Evolutionary conservation across 2,329 filamentous ascomycete species (phyloP).

Genomic region (Hypoxylon sp.): DNA sequence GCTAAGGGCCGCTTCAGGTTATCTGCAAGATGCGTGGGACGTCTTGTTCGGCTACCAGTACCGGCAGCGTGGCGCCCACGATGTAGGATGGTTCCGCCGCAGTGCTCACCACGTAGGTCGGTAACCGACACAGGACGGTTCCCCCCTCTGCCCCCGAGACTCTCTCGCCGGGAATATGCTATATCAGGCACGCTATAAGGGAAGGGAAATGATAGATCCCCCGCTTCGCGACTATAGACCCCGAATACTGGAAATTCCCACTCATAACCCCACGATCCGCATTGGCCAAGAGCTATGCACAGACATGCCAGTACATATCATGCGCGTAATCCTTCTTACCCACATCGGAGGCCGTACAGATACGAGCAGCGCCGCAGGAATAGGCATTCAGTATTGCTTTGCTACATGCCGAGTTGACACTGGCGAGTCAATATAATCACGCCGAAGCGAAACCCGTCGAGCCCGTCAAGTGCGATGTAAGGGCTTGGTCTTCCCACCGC

Average conservation of each 20-base stretch:
- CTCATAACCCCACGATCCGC: constrained; percentile 26
- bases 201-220: not conserved
- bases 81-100: constrained; percentile 11
- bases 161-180: constrained; percentile 8
- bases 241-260: constrained; percentile 8
- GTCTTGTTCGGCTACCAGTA: constrained; percentile 19
- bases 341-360: not conserved
- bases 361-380: no score
- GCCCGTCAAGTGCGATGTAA: constrained; percentile 17
- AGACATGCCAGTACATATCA: constrained; percentile 2
- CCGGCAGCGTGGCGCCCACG: constrained; percentile 23
- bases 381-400: no score
- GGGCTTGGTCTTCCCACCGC: constrained; percentile 6
- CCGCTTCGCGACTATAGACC: not conserved
- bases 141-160: not conserved
- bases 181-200: not conserved
- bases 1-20: constrained; percentile 6
- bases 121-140: no score
- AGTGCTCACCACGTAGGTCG: no score
- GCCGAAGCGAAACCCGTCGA: constrained; percentile 13
- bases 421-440: constrained; percentile 9
- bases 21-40: not conserved
- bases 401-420: constrained; percentile 11
- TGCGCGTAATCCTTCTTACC: constrained; percentile 22
- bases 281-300: constrained; percentile 13